Evolutionary conservation across 257 asterid species (phyloP).

Genomic region (Handroanthus guayacan): DNA sequence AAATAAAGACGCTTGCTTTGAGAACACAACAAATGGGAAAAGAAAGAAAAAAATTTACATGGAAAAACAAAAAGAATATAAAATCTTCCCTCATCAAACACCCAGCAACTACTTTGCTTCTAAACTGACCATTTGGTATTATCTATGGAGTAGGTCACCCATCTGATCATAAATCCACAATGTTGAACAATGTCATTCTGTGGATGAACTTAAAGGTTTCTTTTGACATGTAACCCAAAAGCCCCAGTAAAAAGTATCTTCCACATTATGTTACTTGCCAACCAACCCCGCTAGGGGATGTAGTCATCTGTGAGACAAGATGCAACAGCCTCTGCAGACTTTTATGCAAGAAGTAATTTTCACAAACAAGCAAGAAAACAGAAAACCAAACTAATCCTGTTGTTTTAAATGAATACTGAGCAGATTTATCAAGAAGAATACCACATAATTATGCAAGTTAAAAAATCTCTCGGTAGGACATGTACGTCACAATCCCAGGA

Average conservation of each 20-base stretch:
- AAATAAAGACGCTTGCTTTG: conserved; percentile 5
- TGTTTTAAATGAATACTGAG: conserved; percentile 24
- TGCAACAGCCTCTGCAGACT: conserved; percentile 13
- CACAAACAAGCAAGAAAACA: conserved; percentile 14
- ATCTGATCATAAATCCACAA: not conserved
- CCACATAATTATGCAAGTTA: conserved; percentile 13
- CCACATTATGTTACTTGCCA: conserved; percentile 27
- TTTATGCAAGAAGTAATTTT: not conserved
- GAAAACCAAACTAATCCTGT: conserved; percentile 13
- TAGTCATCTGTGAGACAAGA: conserved; percentile 13
- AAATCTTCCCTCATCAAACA: not conserved
- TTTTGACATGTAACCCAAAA: not conserved
- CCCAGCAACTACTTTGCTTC: not conserved
- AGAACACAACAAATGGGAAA: conserved; percentile 6
- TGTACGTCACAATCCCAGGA: not conserved
- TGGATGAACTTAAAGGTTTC: not conserved
- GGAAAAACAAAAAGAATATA: not conserved
- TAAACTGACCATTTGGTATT: conserved; percentile 5
- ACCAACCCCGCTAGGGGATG: conserved; percentile 14
- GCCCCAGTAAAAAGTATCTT: conserved; percentile 17
- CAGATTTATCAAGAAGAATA: not conserved
- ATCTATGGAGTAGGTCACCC: not conserved
- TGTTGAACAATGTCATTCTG: not conserved
- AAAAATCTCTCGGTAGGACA: not conserved
- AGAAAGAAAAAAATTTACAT: not conserved